phyloP scores from a whole-genome alignment of 805 yeast species.

The Ogataea minuta region DNA sequence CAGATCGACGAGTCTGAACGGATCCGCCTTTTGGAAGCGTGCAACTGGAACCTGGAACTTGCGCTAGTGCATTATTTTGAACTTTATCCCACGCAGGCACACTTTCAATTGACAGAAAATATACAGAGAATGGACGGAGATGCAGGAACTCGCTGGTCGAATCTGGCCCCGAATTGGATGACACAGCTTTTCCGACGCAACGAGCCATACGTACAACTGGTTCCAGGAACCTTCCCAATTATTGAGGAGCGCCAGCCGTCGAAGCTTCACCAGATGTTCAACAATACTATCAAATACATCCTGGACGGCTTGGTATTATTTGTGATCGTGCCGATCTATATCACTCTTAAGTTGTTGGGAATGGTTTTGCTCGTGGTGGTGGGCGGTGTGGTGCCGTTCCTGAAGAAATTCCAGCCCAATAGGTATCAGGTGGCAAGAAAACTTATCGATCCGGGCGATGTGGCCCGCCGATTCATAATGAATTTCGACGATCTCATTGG shows the following conservation, averaged over 20 bases:
- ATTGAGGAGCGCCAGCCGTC: slow-evolving; percentile 20
- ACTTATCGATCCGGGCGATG: slow-evolving; percentile 31
- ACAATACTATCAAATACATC: slow-evolving; percentile 10
- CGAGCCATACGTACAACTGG: slow-evolving; percentile 9
- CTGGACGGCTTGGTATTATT: slow-evolving; percentile 19
- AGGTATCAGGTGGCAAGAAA: slow-evolving; percentile 23
- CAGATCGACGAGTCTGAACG: slow-evolving; percentile 19
- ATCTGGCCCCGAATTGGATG: slow-evolving; percentile 2
- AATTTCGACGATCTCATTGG: slow-evolving; percentile 35
- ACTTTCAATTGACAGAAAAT: slow-evolving; percentile 9
- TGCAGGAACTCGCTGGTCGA: slow-evolving; percentile 1
- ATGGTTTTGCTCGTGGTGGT: slow-evolving; percentile 19
- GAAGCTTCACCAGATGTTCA: slow-evolving; percentile 22
- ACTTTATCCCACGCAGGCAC: slow-evolving; percentile 23
- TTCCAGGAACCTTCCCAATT: slow-evolving; percentile 28
- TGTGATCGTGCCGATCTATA: slow-evolving; percentile 28
- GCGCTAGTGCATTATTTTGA: slow-evolving; percentile 26
- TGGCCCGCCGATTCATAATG: slow-evolving; percentile 33
- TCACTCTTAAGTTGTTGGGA: slow-evolving; percentile 22
- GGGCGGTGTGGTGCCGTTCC: slow-evolving; percentile 23
- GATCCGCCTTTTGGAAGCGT: slow-evolving; percentile 19
- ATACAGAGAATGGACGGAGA: slow-evolving; percentile 8
- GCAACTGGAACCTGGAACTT: slow-evolving; percentile 30
- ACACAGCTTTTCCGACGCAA: slow-evolving; percentile 1
- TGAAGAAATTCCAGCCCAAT: slow-evolving; percentile 22